Base-by-base conservation (phyloP, 2,329 filamentous ascomycete genomes). In the Cordyceps javanica region DNA sequence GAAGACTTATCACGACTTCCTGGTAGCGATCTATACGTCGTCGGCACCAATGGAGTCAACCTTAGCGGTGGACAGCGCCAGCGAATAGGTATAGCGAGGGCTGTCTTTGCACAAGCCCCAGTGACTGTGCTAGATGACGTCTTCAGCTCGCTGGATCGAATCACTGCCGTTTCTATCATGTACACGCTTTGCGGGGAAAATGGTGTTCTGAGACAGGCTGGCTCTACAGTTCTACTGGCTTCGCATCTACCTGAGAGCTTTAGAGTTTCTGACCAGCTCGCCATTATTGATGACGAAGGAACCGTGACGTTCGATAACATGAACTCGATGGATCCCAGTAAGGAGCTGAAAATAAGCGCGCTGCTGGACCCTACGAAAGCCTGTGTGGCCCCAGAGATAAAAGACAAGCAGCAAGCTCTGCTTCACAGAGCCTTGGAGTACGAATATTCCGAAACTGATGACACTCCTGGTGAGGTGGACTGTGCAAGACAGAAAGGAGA, bases 31-130 rank as follows among this genome's bases (percentile, higher is more conserved):
- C 42, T 11, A 1, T 38, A 36, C n/a, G 16, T 55, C 16, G 42
- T n/a, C 10, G 54, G 54, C 16, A 19, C 34, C 2, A 50, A 42
- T 14, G 54, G 54, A 4, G 11, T 30, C 26, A 25, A 11, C 7
- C 21, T 55, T 14, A 56, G 54, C 25, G 54, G 54, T 11, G 54
- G 54, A 2, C 54, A 56, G 9, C 41, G 32, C 25, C 54, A 56
- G 13, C 13, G 54, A 23, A 36, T 56, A 26, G 54, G 44, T 10
- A 23, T 23, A 23, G 54, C 54, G 10, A 34, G 54, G n/a, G 54
- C 54, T 14, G 19, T 26, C 3, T 56, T 49, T 23, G 30, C 19
- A 4, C n/a, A 41, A 2, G 44, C 44, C 2, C 21, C 19, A 19
- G 21, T 48, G 8, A 34, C 50, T n/a, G 23, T 56, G 21, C 44